Base-by-base conservation (phyloP, 176 grass and related monocot species). In the Ensete glaucum region DNA sequence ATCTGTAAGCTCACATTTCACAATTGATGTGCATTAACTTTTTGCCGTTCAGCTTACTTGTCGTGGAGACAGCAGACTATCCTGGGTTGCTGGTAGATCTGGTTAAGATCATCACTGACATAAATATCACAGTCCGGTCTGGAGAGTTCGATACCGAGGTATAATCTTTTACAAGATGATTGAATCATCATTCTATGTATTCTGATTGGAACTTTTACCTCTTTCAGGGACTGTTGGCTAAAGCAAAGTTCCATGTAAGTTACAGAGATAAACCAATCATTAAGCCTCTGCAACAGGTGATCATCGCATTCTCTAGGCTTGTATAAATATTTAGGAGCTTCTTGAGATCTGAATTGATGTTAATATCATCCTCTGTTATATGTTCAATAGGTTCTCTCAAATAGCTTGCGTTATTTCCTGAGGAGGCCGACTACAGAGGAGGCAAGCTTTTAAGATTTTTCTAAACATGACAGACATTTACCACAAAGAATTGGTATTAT, bases 101-200 rank as follows among this genome's bases (percentile, higher is more conserved):
- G 71, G 88, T 99, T 56, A 99, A 87, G 86, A 91, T 86, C 76
- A 87, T 99, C 69, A 79, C 82, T 0, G 95, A 94, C 23, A 91
- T 86, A 78, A 94, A 83, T 74, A 87, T 99, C 21, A 86, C 79
- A 53, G 91, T 94, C 54, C 85, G 94, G 56, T 99, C 88, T 54
- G 90, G 95, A 73, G 95, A 99, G 71, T 99, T 99, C 77, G 95
- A 99, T 50, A 99, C 91, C 15, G 88, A 99, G 88, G 95, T 99
- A 84, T 8, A 5, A 73, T 54, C 5, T 54, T 51, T 52, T 24
- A 54, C 2, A 73, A 26, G 3, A 15, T 12, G 53, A 72, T 72
- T 27, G 27, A 21, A 49, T 80, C 53, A 8, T 73, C n/a, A 4
- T 1, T 20, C 29, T 20, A 17, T 80, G 24, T 83, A 43, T 73